These are phyloP conservation scores for Abrus precatorius DNA, from an alignment of 306 rosid genomes.

Conservation along the genomic window DNA sequence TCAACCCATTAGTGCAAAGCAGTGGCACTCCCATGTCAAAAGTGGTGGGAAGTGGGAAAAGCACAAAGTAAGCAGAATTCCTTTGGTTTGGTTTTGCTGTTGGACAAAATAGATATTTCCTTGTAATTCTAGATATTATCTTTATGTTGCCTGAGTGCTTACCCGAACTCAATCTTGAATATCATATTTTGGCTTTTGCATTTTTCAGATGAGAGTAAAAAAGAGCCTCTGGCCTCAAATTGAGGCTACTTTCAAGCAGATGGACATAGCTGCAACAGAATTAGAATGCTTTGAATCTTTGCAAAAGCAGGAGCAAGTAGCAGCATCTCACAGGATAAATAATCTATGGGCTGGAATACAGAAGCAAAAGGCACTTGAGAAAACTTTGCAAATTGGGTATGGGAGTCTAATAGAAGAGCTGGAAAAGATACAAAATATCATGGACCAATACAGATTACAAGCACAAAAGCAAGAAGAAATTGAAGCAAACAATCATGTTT, in stretches of 20 bases:
- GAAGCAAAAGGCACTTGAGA: constrained; percentile 84
- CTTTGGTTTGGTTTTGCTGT: constrained; percentile 3
- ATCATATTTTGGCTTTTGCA: constrained; percentile 25
- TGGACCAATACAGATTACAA: constrained; percentile 53
- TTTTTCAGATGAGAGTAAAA: constrained; percentile 70
- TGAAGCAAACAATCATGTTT: constrained; percentile 51
- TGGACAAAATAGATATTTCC: not conserved
- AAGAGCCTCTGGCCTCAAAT: constrained; percentile 77
- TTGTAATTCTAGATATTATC: constrained; percentile 3
- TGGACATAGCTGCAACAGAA: constrained; percentile 83
- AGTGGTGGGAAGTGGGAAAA: not conserved
- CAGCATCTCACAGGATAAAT: constrained; percentile 73
- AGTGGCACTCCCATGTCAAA: not conserved
- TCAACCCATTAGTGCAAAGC: not conserved
- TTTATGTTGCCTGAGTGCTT: not conserved
- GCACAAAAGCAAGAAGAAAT: constrained; percentile 61
- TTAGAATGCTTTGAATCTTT: constrained; percentile 77
- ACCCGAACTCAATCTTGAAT: constrained; percentile 14
- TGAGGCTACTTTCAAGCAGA: constrained; percentile 77
- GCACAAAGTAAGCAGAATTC: not conserved
- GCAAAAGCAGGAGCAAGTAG: constrained; percentile 72
- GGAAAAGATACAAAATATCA: constrained; percentile 60
- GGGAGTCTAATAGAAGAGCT: constrained; percentile 59
- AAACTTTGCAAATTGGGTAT: constrained; percentile 63
- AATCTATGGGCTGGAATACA: constrained; percentile 72